Evolutionary conservation across 495 filamentous ascomycete genomes (phyloP).

Genomic region (Neurospora sp.): DNA sequence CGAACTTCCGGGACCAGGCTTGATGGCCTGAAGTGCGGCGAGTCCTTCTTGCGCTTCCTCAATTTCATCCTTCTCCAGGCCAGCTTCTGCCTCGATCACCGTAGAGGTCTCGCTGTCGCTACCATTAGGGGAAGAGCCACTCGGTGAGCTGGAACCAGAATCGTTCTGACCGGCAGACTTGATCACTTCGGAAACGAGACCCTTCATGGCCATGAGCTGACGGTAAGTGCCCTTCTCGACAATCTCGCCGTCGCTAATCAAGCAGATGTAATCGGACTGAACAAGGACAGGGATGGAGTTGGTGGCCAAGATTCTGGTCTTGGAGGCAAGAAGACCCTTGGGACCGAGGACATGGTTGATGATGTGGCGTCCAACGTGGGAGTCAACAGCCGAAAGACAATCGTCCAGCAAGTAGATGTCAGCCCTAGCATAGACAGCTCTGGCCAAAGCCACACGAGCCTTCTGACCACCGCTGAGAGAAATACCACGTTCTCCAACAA

Average conservation of each 20-base stretch:
- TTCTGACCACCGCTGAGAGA: conserved; percentile 96
- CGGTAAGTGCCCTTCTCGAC: conserved; percentile 82
- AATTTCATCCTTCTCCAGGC: conserved; percentile 45
- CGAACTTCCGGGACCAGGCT: conserved; percentile 33
- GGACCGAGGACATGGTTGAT: conserved; percentile 87
- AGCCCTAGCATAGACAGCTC: conserved; percentile 95
- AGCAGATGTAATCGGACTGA: conserved; percentile 70
- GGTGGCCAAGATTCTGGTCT: conserved; percentile 89
- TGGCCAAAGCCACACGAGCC: conserved; percentile 85
- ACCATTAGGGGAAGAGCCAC: conserved; percentile 19
- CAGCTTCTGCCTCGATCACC: conserved; percentile 42
- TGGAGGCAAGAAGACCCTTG: conserved; percentile 70
- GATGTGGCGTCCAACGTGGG: conserved; percentile 90
- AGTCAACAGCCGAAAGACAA: conserved; percentile 89
- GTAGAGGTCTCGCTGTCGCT: conserved; percentile 52
- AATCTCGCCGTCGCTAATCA: conserved; percentile 75
- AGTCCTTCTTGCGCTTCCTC: conserved; percentile 65
- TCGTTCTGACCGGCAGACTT: conserved; percentile 56
- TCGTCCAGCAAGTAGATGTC: conserved; percentile 96
- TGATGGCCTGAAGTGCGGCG: conserved; percentile 63
- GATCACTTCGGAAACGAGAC: conserved; percentile 77
- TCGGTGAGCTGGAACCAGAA: conserved; percentile 19
- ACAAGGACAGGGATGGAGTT: conserved; percentile 90
- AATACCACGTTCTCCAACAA: conserved; percentile 95
- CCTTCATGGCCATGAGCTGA: conserved; percentile 87